Evolutionary conservation across 1,284 basidiomycete genomes (phyloP).

Genomic region (Polyporus tsugae): DNA sequence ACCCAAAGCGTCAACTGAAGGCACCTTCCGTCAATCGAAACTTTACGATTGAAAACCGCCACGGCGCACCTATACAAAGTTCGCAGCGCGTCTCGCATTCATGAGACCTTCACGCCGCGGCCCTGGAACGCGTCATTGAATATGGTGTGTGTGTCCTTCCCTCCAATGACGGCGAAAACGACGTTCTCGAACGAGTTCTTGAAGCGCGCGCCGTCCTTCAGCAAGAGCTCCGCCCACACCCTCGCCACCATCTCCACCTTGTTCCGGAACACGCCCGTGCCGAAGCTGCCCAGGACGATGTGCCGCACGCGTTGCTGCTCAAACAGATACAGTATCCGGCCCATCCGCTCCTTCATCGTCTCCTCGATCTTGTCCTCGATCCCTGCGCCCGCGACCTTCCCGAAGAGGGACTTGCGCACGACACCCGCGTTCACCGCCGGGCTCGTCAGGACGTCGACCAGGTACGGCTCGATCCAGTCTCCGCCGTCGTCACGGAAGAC

Average conservation of each 20-base stretch:
- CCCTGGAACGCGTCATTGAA: conserved; percentile 53
- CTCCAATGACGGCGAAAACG: conserved; percentile 67
- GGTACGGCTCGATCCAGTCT: conserved; percentile 58
- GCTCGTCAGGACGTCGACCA: conserved; percentile 68
- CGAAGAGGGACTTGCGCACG: conserved; percentile 49
- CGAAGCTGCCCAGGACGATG: conserved; percentile 76
- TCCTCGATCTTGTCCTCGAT: conserved; percentile 60
- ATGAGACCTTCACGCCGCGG: conserved; percentile 12
- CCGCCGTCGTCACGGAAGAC: conserved; percentile 67
- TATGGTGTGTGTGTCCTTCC: conserved; percentile 54
- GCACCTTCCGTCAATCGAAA: background rate
- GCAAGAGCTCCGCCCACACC: conserved; percentile 57
- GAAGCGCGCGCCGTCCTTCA: conserved; percentile 57
- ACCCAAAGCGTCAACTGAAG: background rate
- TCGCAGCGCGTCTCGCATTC: background rate
- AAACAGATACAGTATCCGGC: conserved; percentile 67
- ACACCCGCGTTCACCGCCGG: conserved; percentile 75
- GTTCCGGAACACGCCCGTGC: conserved; percentile 77
- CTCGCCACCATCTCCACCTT: conserved; percentile 52
- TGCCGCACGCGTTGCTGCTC: conserved; percentile 62
- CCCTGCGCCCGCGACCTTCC: conserved; percentile 43
- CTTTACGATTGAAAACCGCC: too few species aligned
- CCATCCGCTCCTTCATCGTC: conserved; percentile 76
- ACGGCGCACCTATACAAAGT: background rate
- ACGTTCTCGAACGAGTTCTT: conserved; percentile 64